A percentile compares a stretch with the other conserved stretches of the same genome.
Conservation (phyloP, 2,329 filamentous ascomycete genomes). For the Monosporascus cannonballus region DNA sequence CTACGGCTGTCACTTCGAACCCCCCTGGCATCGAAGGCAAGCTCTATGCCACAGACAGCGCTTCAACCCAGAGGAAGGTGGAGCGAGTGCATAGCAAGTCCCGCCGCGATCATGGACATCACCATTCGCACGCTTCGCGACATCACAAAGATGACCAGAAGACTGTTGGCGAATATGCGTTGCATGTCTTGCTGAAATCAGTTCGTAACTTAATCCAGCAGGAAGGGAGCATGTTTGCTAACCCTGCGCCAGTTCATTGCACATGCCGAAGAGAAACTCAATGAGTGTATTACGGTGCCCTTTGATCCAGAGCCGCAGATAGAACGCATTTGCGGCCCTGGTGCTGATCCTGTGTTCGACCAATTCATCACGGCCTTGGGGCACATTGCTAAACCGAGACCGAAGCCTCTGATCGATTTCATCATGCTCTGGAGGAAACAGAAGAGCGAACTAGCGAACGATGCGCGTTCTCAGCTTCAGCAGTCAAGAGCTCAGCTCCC, state of each 20-base stretch:
- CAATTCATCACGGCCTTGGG: constrained; percentile 89
- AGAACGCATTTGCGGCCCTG: constrained; percentile 84
- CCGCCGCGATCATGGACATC: constrained; percentile 65
- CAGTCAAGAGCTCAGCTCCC: constrained; percentile 38
- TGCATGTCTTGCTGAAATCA: constrained; percentile 93
- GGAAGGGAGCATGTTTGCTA: constrained; percentile 17
- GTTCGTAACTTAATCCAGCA: constrained; percentile 38
- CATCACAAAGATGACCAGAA: constrained; percentile 71
- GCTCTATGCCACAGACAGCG: constrained; percentile 31
- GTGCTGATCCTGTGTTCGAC: constrained; percentile 83
- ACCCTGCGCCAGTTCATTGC: constrained; percentile 66
- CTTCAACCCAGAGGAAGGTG: constrained; percentile 44
- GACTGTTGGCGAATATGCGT: constrained; percentile 94
- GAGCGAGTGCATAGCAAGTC: constrained; percentile 62
- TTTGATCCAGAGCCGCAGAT: constrained; percentile 78
- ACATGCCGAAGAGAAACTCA: constrained; percentile 94
- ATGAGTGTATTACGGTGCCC: constrained; percentile 74
- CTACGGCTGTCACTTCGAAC: constrained; percentile 25
- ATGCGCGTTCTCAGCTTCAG: constrained; percentile 55
- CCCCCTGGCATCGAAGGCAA: constrained; percentile 36
- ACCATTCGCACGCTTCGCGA: constrained; percentile 70
- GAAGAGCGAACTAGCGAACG: constrained; percentile 82
- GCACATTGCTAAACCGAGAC: constrained; percentile 89
- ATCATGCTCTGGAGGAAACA: constrained; percentile 98
- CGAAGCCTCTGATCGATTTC: constrained; percentile 90